phyloP scores from a whole-genome alignment of 768 basidiomycete genomes.

The Mycena filopes region DNA sequence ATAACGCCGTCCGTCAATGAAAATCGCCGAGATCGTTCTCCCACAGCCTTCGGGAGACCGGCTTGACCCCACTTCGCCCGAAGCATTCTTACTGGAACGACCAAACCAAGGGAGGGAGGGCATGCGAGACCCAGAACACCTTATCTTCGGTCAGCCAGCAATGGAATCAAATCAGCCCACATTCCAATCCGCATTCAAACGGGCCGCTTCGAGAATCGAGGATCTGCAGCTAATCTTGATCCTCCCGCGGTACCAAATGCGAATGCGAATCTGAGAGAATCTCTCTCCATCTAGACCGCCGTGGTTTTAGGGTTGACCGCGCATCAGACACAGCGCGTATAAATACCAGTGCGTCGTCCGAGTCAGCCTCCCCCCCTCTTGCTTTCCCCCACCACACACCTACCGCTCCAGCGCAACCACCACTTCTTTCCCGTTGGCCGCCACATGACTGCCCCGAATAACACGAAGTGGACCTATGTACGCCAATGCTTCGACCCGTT shows the following conservation, averaged over 20 bases:
- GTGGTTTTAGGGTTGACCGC: neutral
- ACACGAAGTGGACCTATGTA: constrained; percentile 1
- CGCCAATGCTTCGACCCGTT: neutral
- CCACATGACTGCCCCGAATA: neutral
- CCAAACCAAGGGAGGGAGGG: no score
- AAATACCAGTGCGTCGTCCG: neutral
- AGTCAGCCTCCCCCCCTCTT: neutral
- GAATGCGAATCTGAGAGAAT: neutral
- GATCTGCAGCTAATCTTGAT: constrained; percentile 1
- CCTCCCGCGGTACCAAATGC: neutral
- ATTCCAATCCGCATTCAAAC: neutral
- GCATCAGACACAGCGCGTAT: neutral
- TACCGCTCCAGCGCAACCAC: neutral
- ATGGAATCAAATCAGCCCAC: no score
- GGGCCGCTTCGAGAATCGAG: neutral
- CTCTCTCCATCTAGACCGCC: neutral
- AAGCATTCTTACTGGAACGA: no score
- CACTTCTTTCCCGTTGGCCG: no score
- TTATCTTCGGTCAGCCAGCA: neutral
- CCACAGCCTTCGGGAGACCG: no score
- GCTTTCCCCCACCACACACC: neutral
- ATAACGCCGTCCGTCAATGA: no score
- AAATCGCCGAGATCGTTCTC: no score
- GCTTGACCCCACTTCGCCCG: no score
- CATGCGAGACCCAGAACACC: constrained; percentile 24